Evolutionary conservation across 2,329 filamentous ascomycete genomes (phyloP).

Genomic region (Seiridium cupressi): DNA sequence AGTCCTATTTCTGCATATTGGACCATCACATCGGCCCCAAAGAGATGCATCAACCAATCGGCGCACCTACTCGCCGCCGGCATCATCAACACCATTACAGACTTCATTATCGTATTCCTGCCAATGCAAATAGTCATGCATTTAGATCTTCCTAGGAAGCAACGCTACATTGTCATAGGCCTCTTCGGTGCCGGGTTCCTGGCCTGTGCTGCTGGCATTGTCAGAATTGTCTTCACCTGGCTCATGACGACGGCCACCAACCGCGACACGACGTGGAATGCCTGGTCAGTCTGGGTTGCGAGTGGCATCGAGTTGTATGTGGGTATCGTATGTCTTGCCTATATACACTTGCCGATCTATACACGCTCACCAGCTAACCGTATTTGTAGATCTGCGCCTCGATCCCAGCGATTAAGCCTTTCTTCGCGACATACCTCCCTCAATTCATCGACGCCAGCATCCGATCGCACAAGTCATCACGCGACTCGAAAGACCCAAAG

Average conservation of each 20-base stretch:
- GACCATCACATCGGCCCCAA: slow-evolving; percentile 28
- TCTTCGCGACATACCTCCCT: slow-evolving; percentile 37
- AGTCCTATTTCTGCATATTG: slow-evolving; percentile 38
- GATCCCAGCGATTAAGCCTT: slow-evolving; percentile 41
- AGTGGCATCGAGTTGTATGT: slow-evolving; percentile 39
- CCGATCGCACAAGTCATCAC: slow-evolving; percentile 1
- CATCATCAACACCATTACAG: slow-evolving; percentile 58
- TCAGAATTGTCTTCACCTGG: slow-evolving; percentile 35
- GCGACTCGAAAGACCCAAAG: neutral
- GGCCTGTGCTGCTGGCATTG: slow-evolving; percentile 37
- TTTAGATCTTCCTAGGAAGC: slow-evolving; percentile 43
- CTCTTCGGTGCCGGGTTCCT: slow-evolving; percentile 51
- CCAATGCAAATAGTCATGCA: slow-evolving; percentile 46
- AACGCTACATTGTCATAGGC: slow-evolving; percentile 42
- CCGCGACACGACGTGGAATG: slow-evolving; percentile 34
- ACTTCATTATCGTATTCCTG: slow-evolving; percentile 53
- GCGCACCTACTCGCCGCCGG: slow-evolving; percentile 52
- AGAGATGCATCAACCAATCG: slow-evolving; percentile 46
- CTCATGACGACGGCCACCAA: slow-evolving; percentile 20
- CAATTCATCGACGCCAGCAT: slow-evolving; percentile 18
- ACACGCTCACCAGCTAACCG: no score
- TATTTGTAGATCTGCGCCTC: slow-evolving; percentile 39
- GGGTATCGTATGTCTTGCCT: slow-evolving; percentile 33
- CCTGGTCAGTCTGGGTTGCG: slow-evolving; percentile 32
- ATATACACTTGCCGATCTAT: no score